Base-by-base conservation (phyloP, 106 monocot species). In the Dioscorea zingiberensis region DNA sequence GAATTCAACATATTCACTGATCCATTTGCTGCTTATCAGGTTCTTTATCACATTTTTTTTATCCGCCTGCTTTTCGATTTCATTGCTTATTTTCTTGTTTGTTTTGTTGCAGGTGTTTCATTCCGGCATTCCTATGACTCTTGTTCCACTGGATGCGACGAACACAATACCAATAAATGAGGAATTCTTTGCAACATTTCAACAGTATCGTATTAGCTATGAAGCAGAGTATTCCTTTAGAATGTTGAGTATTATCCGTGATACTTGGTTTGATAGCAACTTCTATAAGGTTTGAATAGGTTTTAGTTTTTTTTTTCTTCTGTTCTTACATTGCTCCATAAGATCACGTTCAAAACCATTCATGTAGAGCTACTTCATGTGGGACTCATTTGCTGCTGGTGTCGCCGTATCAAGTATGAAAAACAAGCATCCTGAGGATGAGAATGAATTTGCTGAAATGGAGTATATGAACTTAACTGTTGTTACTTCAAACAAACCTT, bases 11-110 rank as follows among this genome's bases (percentile, higher is more conserved):
- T 94, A 13, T 94, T 87, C 67, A 67, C 48, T 49, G 94, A 94
- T 74, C 94, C 94, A 63, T 94, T 94, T 65, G 81, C 94, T 23
- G 94, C 94, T 26, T 94, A 94, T 49, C 87, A 94, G 94, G 94
- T 94, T 72, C n/a, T n/a, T 56, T 32, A 0, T 18, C 2, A 9
- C 51, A 51, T 15, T 13, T 51, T 13, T 38, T 38, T 51, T 9
- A 51, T 51, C 19, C 15, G 4, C 4, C 51, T 51, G 51, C 13
- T 51, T 51, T 51, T 18, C 13, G 4, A 18, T 51, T 16, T 18
- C 19, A 51, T 8, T 13, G 51, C 0, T 51, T 4, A 18, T 51
- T 51, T 16, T 19, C 51, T 25, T n/a, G 13, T 45, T 44, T 7
- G 44, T 51, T 21, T 55, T 49, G 5, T 27, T 77, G 19, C 57